Evolutionary conservation across 495 filamentous ascomycete genomes (phyloP), one percentile per base, ranked within the genome.

Genomic region (Hypoxylon crocopeplum): DNA sequence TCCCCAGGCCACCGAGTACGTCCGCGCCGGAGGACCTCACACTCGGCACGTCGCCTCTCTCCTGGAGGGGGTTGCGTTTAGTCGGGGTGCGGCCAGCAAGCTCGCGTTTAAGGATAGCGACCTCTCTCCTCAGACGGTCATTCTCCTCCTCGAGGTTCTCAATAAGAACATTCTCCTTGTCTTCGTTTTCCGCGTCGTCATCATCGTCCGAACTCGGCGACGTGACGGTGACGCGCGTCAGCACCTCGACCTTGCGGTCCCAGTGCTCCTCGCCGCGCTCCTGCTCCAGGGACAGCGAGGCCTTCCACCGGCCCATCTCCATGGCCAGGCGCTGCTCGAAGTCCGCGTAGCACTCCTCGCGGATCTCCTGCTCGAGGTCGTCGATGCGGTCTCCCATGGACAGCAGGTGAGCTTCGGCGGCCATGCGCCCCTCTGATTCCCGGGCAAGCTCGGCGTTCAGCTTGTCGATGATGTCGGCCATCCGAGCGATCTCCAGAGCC

Each of bases 261-360:
- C 95, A 79, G 73, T 94, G 92, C 69, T 91, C 91, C 33, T 96
- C 90, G n/a, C 74, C 74, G 20, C 83, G 77, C 48, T 91, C 88
- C 64, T 86, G 81, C 71, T 96, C 88, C 11, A 76, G 83, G 24
- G 86, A 87, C 79, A 88, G 83, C 12, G 85, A 87, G 11, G 77
- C 84, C 60, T 89, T 85, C 90, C 90, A 96, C 15, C 88, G 79
- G 22, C 79, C 79, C 72, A 90, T 84, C 65, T 96, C 91, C 17
- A 83, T 75, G 55, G 87, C 85, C 37, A 96, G 75, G 29, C 82
- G 81, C 46, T 78, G 81, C 66, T 98, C 94, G 80, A 96, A 94
- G 69, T 97, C 94, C 1, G 74, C 76, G 67, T 84, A 91, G 58
- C 91, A 90, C 61, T 97, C 93, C 67, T 97, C 94, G n/a, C 94